Base-by-base conservation (phyloP, 257 asterid genomes). In the Lantana camara region DNA sequence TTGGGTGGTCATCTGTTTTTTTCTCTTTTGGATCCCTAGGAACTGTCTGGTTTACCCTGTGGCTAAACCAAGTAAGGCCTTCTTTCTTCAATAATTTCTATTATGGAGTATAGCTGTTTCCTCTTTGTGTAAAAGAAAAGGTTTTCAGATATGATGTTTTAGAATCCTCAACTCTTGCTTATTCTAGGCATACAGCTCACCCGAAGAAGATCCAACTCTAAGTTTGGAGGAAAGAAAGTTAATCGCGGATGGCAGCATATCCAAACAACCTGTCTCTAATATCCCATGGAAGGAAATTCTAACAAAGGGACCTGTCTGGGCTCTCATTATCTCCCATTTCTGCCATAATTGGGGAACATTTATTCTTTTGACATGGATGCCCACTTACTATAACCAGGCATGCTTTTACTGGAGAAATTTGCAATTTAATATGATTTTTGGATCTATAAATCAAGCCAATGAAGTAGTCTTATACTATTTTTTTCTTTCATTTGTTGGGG, bases 311-410 rank as follows among this genome's bases (percentile, higher is more conserved):
- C 90, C 99, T 66, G 99, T 93, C 45, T 93, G 99, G 99, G 99
- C 99, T 80, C 96, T 93, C 80, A 93, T 93, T 50, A 71, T 87
- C 80, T 90, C 97, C 74, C 97, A 94, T 75, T 94, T 94, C 83
- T 94, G 99, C 71, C 99, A 90, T 71, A 94, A 94, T 57, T 94
- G 99, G 99, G 99, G 97, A 76, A 93, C 96, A 44, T 93, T 93
- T 76, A 88, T 88, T 77, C 89, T 88, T 23, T 78, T 88, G 62
- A 88, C 96, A 4, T 88, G 96, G 96, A 88, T 88, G 96, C 94
- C 96, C 17, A 85, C 96, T 40, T 88, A 88, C 78, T 88, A 88
- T 47, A 88, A 82, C 75, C 96, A 88, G 94, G 96, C 85, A 66
- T 5, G 19, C 37, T 41, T 22, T 47, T 50, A 29, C 22, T 64